Percentiles rank a stretch among this genome's conserved stretches.
These are phyloP conservation scores for Wallacemonas rigidus DNA, from an alignment of 208 protist species.

Conservation along the genomic window DNA sequence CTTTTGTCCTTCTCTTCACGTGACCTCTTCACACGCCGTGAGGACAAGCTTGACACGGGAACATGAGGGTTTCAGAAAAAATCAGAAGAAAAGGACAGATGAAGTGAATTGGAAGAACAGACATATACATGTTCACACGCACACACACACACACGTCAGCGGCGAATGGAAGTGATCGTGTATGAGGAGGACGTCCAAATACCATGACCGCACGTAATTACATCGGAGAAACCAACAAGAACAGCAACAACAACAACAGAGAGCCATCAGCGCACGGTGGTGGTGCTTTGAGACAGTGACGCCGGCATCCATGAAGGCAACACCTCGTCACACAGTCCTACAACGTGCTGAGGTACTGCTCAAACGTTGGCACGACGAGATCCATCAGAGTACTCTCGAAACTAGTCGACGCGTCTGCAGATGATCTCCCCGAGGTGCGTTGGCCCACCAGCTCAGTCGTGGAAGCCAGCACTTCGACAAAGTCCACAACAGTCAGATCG, in stretches of 20 bases:
- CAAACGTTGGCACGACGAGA: not conserved
- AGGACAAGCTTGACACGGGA: no score
- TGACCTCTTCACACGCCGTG: no score
- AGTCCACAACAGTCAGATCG: slow-evolving; percentile 74
- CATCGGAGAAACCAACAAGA: no score
- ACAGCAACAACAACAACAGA: no score
- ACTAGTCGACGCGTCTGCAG: not conserved
- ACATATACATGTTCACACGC: not conserved
- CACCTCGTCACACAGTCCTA: not conserved
- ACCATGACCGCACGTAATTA: no score
- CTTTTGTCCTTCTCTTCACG: no score
- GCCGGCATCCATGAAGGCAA: no score
- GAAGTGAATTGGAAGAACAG: slow-evolving; percentile 16
- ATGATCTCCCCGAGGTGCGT: slow-evolving; percentile 14
- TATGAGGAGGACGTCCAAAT: no score
- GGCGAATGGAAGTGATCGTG: no score
- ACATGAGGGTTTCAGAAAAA: not conserved
- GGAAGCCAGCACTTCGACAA: slow-evolving; percentile 67
- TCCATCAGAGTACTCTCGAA: slow-evolving; percentile 1
- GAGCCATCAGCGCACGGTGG: no score
- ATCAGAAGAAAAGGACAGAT: not conserved
- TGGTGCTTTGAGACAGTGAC: no score
- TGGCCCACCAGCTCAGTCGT: slow-evolving; percentile 25
- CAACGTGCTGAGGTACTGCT: not conserved
- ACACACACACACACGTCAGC: not conserved